Evolutionary conservation across 805 yeast species (phyloP).

Genomic region (Candida patagonica): DNA sequence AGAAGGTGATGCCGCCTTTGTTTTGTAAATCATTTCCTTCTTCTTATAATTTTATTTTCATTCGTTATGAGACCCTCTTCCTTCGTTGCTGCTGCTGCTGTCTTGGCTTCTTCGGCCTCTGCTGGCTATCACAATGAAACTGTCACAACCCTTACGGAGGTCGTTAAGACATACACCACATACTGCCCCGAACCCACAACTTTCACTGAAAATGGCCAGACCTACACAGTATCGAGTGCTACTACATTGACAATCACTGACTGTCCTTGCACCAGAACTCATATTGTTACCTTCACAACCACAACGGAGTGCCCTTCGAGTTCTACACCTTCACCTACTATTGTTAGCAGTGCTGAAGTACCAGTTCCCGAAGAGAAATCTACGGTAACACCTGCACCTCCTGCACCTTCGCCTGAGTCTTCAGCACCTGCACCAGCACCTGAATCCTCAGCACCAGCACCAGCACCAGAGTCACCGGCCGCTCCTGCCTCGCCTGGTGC

Average conservation of each 20-base stretch:
- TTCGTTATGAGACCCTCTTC: no score
- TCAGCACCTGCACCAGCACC: slow-evolving; percentile 21
- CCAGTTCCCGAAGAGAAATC: slow-evolving; percentile 12
- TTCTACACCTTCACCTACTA: slow-evolving; percentile 9
- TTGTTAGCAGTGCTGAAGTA: slow-evolving; percentile 13
- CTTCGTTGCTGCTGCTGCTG: slow-evolving; percentile 15
- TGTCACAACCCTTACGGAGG: slow-evolving; percentile 26
- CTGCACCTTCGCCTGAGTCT: slow-evolving; percentile 15
- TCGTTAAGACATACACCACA: slow-evolving; percentile 67
- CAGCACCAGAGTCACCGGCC: slow-evolving; percentile 13
- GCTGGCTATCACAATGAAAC: slow-evolving; percentile 35
- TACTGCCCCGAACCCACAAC: slow-evolving; percentile 75
- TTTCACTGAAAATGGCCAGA: slow-evolving; percentile 52
- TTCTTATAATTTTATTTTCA: no score
- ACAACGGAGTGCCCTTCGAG: slow-evolving; percentile 24
- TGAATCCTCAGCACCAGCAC: slow-evolving; percentile 9
- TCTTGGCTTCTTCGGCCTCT: slow-evolving; percentile 29
- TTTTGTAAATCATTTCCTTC: no score
- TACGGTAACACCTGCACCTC: slow-evolving; percentile 11
- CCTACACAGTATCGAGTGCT: slow-evolving; percentile 68
- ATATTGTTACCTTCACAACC: slow-evolving; percentile 23
- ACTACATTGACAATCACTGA: slow-evolving; percentile 81
- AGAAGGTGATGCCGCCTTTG: no score
- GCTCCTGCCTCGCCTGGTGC: no score
- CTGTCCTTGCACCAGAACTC: slow-evolving; percentile 70